These are phyloP conservation scores for Fusarium sp. DNA, from an alignment of 2,329 filamentous ascomycete genomes.

Conservation along the genomic window DNA sequence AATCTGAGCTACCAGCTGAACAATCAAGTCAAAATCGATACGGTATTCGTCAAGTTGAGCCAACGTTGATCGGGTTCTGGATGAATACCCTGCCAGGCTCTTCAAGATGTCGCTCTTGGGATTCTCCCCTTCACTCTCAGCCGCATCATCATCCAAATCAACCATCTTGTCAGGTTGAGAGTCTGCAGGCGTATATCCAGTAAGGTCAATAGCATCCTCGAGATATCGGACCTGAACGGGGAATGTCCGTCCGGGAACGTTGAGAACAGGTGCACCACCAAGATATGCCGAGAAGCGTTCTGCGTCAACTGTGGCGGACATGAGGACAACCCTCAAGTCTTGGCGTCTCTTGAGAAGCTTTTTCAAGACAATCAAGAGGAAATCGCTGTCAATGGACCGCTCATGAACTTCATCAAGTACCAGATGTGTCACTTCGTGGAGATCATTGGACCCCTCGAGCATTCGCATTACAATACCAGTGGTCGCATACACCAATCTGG, in stretches of 20 bases:
- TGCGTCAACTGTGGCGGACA: slow-evolving; percentile 97
- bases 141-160: slow-evolving; percentile 70
- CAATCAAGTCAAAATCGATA: slow-evolving; percentile 88
- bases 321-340: slow-evolving; percentile 90
- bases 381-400: slow-evolving; percentile 94
- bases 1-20: slow-evolving; percentile 80
- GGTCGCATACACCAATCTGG: slow-evolving; percentile 88
- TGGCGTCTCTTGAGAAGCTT: slow-evolving; percentile 79
- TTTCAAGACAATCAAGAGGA: slow-evolving; percentile 89
- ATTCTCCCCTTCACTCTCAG: slow-evolving; percentile 61
- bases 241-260: slow-evolving; percentile 92
- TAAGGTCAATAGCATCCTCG: slow-evolving; percentile 91
- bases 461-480: slow-evolving; percentile 96
- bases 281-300: slow-evolving; percentile 91
- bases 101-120: slow-evolving; percentile 67
- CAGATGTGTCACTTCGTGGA: slow-evolving; percentile 90
- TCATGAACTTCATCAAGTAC: slow-evolving; percentile 99
- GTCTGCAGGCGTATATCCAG: slow-evolving; percentile 70
- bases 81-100: slow-evolving; percentile 76
- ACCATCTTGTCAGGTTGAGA: slow-evolving; percentile 61
- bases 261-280: slow-evolving; percentile 83
- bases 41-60: slow-evolving; percentile 87
- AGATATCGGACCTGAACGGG: slow-evolving; percentile 88
- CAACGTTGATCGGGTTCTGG: slow-evolving; percentile 77
- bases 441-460: slow-evolving; percentile 87